These are phyloP conservation scores for Berkeleyomyces basicola DNA, from an alignment of 2,329 filamentous ascomycete genomes.

Conservation along the genomic window DNA sequence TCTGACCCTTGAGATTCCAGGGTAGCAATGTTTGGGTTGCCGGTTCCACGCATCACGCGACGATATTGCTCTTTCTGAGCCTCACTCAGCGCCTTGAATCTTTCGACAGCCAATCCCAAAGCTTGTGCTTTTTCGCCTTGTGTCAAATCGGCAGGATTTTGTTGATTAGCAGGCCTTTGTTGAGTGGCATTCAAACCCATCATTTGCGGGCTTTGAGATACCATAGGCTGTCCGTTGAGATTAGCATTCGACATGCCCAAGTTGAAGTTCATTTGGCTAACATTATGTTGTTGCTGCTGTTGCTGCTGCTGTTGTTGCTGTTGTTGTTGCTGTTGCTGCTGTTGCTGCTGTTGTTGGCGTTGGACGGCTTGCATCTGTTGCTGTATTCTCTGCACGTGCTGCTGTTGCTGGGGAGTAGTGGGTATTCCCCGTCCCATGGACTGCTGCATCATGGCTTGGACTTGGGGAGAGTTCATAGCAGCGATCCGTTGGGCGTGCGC, in stretches of 20 bases:
- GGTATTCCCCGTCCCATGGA: slow-evolving; percentile 18
- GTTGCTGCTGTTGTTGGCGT: slow-evolving; percentile 21
- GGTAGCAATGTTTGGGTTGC: neutral
- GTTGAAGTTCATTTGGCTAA: slow-evolving; percentile 18
- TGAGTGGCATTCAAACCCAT: slow-evolving; percentile 18
- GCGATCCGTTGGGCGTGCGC: slow-evolving; percentile 3
- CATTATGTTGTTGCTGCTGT: slow-evolving; percentile 24
- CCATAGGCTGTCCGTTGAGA: slow-evolving; percentile 16
- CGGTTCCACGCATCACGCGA: neutral
- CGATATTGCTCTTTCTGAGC: slow-evolving; percentile 4
- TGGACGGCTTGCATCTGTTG: slow-evolving; percentile 14
- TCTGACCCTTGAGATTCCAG: neutral
- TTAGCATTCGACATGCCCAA: neutral
- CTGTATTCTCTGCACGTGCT: slow-evolving; percentile 12
- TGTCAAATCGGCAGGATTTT: neutral
- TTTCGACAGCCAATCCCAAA: neutral
- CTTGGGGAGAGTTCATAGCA: neutral
- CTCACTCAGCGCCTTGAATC: neutral
- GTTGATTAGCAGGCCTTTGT: neutral
- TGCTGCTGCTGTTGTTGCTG: slow-evolving; percentile 6
- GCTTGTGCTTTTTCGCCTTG: neutral
- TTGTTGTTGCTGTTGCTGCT: slow-evolving; percentile 18
- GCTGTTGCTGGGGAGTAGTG: slow-evolving; percentile 16
- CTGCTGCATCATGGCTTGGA: slow-evolving; percentile 10
- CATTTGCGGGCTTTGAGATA: slow-evolving; percentile 18